Evolutionary conservation across 2,329 filamentous ascomycete species (phyloP), one percentile per base, ranked within the genome.

Genomic region (Didymella segeticola): DNA sequence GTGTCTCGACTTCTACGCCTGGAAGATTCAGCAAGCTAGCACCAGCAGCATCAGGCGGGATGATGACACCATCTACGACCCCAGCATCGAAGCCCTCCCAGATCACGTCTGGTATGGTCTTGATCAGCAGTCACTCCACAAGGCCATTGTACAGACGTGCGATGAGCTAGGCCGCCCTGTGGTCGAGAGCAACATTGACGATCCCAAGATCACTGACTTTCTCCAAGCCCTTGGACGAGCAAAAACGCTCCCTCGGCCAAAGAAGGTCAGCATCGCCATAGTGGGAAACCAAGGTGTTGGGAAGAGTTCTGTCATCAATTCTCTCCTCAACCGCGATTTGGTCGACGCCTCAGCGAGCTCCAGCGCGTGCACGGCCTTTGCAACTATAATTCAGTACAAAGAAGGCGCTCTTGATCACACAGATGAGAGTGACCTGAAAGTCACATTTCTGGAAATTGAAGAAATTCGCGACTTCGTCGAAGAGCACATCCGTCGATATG

Each of bases 211-310:
- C 14, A 8, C 19, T 1, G 43, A 56, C 6, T 17, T 60, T 1
- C 11, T 48, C 8, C 8, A 23, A 2, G 33, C 47, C 3, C 43
- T 47, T 0, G 11, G 20, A 3, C 19, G 14, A 1, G 56, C 47
- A 4, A 60, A 39, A 14, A 36, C 19, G 4, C 29, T 41, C 2
- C 58, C 58, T 7, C 15, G 15, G 0, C 22, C 52, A 20, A 57
- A 15, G n/a, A 15, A 31, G 5, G 25, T 43, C 11, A 30, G 17
- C 5, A 12, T 64, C 4, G 61, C 57, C 1, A 17, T 60, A 15
- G 50, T 58, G 4, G 62, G 61, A 11, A 42, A 58, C 2, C 58
- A 65, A 9, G 55, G 59, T 0, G 20, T 47, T 2, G 62, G 60
- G 0, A 63, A 63, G 27, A 60, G 55, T 30, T 46, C 60, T 1